These are phyloP conservation scores for Saccharomycopsis hybrid DNA, from an alignment of 1,139 yeast genomes.

Conservation along the genomic window DNA sequence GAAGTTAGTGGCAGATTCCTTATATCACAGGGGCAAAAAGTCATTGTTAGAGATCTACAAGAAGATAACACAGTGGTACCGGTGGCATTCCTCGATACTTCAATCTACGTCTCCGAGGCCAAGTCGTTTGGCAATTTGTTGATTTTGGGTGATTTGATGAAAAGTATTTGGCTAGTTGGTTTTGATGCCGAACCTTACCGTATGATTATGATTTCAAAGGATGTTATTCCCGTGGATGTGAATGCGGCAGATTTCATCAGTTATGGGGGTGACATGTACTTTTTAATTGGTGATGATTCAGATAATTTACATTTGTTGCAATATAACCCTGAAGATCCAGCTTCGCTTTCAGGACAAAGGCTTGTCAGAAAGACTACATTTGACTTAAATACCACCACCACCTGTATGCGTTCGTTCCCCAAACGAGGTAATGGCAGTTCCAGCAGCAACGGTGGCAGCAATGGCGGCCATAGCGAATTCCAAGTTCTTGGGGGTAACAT, in stretches of 20 bases:
- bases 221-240: constrained; percentile 56
- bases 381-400: constrained; percentile 56
- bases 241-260: constrained; percentile 41
- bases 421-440: no score
- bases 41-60: constrained; percentile 73
- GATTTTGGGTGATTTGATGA: constrained; percentile 72
- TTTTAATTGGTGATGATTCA: constrained; percentile 66
- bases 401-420: constrained; percentile 53
- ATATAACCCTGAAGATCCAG: constrained; percentile 89
- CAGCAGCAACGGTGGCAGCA: no score
- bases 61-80: constrained; percentile 80
- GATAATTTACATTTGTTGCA: constrained; percentile 69
- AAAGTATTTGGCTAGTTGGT: constrained; percentile 76
- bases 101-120: constrained; percentile 71
- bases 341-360: constrained; percentile 73
- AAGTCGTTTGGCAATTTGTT: constrained; percentile 79
- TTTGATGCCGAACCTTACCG: constrained; percentile 65
- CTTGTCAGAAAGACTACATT: constrained; percentile 67
- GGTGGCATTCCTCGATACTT: constrained; percentile 86
- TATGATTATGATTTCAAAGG: constrained; percentile 74
- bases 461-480: no score
- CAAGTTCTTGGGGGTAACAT: constrained; percentile 63
- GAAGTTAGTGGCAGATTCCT: constrained; percentile 82
- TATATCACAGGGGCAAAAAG: constrained; percentile 84
- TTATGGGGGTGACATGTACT: constrained; percentile 59